Conservation (phyloP, 345 rosid species). For the Camelina hispida region DNA sequence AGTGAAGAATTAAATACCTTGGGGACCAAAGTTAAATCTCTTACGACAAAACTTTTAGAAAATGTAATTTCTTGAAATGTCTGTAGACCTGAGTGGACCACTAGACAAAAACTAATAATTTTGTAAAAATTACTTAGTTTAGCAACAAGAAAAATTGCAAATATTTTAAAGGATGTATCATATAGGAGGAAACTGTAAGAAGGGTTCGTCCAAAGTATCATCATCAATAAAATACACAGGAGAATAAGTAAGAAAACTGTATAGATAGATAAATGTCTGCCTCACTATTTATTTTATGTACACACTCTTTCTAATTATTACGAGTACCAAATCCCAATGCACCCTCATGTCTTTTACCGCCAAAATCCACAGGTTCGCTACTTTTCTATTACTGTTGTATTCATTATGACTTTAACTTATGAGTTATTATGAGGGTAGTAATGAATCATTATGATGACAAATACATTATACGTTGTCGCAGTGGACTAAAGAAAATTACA, state of each 20-base stretch:
- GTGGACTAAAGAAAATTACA: too few relatives aligned
- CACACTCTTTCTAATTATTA: conserved; percentile 40
- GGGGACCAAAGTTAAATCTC: conserved; percentile 25
- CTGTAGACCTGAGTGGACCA: conserved; percentile 6
- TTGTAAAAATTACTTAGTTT: not conserved
- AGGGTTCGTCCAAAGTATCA: conserved; percentile 37
- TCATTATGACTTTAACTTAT: not conserved
- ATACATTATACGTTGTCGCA: too few relatives aligned
- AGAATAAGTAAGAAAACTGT: conserved; percentile 22
- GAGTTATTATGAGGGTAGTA: not conserved
- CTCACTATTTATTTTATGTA: conserved; percentile 31
- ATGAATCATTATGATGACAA: not conserved
- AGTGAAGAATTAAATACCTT: conserved; percentile 12
- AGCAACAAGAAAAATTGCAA: conserved; percentile 15
- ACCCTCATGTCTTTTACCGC: conserved; percentile 40
- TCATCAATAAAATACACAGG: conserved; percentile 28
- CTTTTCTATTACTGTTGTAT: conserved; percentile 1
- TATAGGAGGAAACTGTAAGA: conserved; percentile 24
- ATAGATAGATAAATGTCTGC: conserved; percentile 39
- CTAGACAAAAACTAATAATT: conserved; percentile 30
- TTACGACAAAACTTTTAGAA: not conserved
- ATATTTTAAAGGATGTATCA: not conserved
- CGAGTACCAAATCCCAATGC: conserved; percentile 42
- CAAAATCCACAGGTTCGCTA: conserved; percentile 21
- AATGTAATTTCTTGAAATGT: conserved; percentile 21